Evolutionary conservation across 768 basidiomycete species (phyloP), one percentile per base, ranked within the genome.

Genomic region (Termitomyces sp.): DNA sequence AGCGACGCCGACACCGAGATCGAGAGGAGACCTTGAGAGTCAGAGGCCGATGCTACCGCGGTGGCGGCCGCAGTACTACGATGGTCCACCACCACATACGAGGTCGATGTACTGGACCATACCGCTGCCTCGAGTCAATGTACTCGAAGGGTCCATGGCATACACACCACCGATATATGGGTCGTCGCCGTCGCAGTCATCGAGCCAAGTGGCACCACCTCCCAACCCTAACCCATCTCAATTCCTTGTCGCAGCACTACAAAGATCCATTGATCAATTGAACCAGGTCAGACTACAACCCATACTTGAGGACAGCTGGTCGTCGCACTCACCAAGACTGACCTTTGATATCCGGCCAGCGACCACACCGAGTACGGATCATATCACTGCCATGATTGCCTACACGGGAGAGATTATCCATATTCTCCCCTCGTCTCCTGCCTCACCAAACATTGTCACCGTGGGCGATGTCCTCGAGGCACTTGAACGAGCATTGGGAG

Each of bases 91-190:
- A 26, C 60, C 57, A 22, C 60, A 58, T 52, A 55, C 53, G 1
- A 35, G 56, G 24, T 47, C 56, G 24, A 8, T 61, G 38, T 61
- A 61, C 33, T 50, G 53, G 50, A 58, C 56, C 11, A 55, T 61
- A 13, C 60, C 60, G 16, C 54, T 61, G 7, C 60, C 60, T 11
- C 16, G 55, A 5, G 22, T 52, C 2, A n/a, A 35, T 18, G 48
- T 35, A 8, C 5, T 22, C 18, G 46, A 22, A 16, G 24, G 9
- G 30, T 35, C 30, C 16, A 10, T 7, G 20, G 20, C 44, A 1
- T 4, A 33, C 8, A 16, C 38, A 45, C 14, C 32, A 5, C 11
- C 40, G 22, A 13, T 9, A 18, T 47, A n/a, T 24, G n/a, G 20
- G 20, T 38, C 32, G 18, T 53, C 44, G 46, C 35, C 24, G 46